Conservation (phyloP, 805 yeast genomes). For the Suhomyces sp. region DNA sequence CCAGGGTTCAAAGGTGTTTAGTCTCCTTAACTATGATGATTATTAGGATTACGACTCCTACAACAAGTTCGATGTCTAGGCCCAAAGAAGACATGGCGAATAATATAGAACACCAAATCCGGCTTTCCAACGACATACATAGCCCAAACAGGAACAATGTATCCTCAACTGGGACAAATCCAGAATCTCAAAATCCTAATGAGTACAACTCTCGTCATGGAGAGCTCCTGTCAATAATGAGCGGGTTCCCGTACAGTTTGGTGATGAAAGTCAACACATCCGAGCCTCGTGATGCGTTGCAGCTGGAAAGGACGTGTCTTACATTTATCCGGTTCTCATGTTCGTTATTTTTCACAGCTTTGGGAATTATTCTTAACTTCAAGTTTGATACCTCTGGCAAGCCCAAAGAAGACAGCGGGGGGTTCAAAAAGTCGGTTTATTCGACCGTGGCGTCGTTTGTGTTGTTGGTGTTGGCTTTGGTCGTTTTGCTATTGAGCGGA, state of each 20-base stretch:
- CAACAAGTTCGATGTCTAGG: too few species aligned
- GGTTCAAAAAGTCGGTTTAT: constrained; percentile 3
- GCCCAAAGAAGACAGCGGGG: neutral
- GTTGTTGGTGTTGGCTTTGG: constrained; percentile 38
- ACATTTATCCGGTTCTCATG: constrained; percentile 49
- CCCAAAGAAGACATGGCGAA: too few species aligned
- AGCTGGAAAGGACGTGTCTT: constrained; percentile 53
- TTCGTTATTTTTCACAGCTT: constrained; percentile 45
- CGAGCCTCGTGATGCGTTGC: constrained; percentile 56
- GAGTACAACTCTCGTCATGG: too few species aligned
- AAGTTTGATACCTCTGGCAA: constrained; percentile 35
- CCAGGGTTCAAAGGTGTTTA: too few species aligned
- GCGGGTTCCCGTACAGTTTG: constrained; percentile 20
- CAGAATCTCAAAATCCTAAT: too few species aligned
- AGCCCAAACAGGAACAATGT: too few species aligned
- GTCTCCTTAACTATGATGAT: too few species aligned
- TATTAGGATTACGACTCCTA: too few species aligned
- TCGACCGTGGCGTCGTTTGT: constrained; percentile 24
- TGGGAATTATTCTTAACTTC: constrained; percentile 47
- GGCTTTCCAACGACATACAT: too few species aligned
- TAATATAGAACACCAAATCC: too few species aligned
- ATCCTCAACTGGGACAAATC: too few species aligned
- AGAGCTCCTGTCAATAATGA: constrained; percentile 2
- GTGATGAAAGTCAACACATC: constrained; percentile 38
- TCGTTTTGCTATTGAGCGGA: constrained; percentile 37